These are phyloP conservation scores for Tillandsia fasciculata DNA, from an alignment of 176 grass and related monocot species.

Conservation along the genomic window DNA sequence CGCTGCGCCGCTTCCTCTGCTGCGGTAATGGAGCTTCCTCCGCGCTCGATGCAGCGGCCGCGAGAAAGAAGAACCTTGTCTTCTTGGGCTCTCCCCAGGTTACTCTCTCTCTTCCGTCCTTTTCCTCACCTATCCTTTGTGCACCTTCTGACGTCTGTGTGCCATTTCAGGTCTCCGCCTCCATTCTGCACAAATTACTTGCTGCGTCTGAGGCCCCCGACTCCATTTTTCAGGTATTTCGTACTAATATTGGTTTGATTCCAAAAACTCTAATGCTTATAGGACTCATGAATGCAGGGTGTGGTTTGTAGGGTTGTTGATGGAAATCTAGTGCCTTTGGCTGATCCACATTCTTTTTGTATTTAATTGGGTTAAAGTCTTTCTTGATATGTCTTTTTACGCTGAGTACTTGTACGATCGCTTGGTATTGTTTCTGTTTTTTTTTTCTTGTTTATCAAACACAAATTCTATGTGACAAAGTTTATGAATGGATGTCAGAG, in stretches of 20 bases:
- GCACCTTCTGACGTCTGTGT: not conserved
- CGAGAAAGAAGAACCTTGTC: conserved; percentile 12
- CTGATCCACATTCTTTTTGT: too few species aligned
- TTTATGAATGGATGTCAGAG: too few species aligned
- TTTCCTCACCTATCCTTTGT: not conserved
- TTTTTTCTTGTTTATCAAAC: too few species aligned
- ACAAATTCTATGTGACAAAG: too few species aligned
- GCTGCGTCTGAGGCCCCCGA: conserved; percentile 10
- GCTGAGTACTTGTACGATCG: too few species aligned
- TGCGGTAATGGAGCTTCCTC: not conserved
- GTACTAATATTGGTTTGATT: not conserved
- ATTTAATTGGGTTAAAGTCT: too few species aligned
- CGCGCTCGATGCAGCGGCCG: not conserved
- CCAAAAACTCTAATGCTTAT: not conserved
- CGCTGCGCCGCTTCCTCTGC: conserved; percentile 13
- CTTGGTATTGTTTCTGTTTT: too few species aligned
- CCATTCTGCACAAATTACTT: conserved; percentile 13
- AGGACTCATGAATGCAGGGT: too few species aligned
- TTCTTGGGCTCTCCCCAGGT: conserved; percentile 25
- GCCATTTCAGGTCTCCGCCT: conserved; percentile 13
- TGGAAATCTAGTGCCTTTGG: too few species aligned
- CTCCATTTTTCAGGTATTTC: conserved; percentile 20
- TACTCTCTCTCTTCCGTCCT: not conserved
- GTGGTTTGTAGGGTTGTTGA: too few species aligned
- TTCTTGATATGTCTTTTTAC: too few species aligned